These are phyloP conservation scores for Rhizophagus sp. DNA, from an alignment of 192 early-diverging fungal species.

Conservation along the genomic window DNA sequence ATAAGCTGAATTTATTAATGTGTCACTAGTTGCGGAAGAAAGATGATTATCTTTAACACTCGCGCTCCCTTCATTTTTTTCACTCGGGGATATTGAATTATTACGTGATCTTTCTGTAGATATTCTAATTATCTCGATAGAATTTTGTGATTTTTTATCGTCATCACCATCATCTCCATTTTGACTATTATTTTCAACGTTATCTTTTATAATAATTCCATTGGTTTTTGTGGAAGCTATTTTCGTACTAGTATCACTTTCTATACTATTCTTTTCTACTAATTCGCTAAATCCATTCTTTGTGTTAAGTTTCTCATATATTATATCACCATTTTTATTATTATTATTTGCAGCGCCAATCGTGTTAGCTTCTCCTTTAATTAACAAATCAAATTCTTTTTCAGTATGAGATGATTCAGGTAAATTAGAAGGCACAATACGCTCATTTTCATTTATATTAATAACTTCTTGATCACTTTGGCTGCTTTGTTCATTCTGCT, in stretches of 20 bases:
- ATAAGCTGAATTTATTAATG: background rate
- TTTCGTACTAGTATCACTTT: background rate
- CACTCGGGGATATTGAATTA: background rate
- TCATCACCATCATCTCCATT: background rate
- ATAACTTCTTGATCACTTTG: background rate
- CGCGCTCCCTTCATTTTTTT: background rate
- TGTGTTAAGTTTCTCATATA: background rate
- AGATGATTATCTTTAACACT: too few relatives aligned
- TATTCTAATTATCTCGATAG: background rate
- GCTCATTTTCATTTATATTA: too few relatives aligned
- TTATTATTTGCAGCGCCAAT: background rate
- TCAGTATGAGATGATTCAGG: background rate
- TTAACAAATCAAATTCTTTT: background rate
- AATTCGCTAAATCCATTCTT: background rate
- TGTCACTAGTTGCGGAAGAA: background rate
- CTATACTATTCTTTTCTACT: background rate
- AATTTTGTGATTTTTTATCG: conserved; percentile 7
- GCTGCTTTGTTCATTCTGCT: background rate
- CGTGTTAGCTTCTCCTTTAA: background rate
- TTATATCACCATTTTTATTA: background rate
- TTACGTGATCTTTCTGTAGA: background rate
- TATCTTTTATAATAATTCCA: background rate
- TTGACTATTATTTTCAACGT: background rate
- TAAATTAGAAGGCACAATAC: background rate
- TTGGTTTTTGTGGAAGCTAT: background rate